Conservation (phyloP, 257 asterid genomes). For the Solanum dulcamara region DNA sequence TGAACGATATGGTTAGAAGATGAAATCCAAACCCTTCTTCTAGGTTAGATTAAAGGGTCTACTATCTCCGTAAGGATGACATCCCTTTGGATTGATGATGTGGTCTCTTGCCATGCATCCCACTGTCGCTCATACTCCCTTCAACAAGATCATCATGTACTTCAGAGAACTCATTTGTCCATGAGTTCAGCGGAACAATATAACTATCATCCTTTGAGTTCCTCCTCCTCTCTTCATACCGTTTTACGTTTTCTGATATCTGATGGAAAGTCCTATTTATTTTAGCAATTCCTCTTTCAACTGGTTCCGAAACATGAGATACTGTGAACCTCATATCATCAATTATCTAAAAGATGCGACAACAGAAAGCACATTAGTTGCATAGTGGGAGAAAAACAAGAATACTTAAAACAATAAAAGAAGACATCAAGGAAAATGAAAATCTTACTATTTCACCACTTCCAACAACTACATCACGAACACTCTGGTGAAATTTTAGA, state of each 20-base stretch:
- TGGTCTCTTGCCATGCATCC: conserved; percentile 37
- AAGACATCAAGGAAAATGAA: not conserved
- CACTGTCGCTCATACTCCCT: conserved; percentile 78
- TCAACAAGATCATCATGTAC: conserved; percentile 47
- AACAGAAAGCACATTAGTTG: not conserved
- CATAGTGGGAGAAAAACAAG: not conserved
- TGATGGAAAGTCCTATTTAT: conserved; percentile 73
- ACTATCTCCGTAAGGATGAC: conserved; percentile 29
- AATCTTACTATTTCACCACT: conserved; percentile 90
- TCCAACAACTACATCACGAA: conserved; percentile 88
- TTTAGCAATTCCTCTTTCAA: conserved; percentile 86
- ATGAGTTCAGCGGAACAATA: conserved; percentile 65
- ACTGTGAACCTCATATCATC: conserved; percentile 98
- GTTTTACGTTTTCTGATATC: conserved; percentile 87
- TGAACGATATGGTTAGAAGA: not conserved
- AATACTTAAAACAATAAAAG: not conserved
- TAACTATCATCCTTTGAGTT: conserved; percentile 70
- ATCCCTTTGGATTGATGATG: conserved; percentile 27
- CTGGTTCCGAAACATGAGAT: conserved; percentile 87
- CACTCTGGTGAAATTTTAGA: conserved; percentile 78
- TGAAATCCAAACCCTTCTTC: not conserved
- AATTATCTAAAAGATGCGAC: conserved; percentile 39
- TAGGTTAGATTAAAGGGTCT: conserved; percentile 22
- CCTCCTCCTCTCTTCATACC: conserved; percentile 50
- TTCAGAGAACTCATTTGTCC: conserved; percentile 59